Evolutionary conservation across 495 filamentous ascomycete genomes (phyloP).

Genomic region (Terfezia claveryi): DNA sequence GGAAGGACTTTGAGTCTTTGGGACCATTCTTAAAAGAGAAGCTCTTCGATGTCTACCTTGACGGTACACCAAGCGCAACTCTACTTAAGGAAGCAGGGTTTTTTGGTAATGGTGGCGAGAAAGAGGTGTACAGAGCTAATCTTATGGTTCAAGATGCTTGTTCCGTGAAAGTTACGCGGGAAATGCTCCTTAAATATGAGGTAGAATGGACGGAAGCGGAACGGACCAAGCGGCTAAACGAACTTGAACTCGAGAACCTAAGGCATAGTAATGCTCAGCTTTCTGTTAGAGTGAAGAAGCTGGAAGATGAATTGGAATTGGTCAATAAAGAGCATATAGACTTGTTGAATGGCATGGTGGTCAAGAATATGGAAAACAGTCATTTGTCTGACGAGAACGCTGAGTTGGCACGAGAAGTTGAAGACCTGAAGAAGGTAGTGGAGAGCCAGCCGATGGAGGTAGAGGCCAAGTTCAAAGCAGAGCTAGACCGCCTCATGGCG

Average conservation of each 20-base stretch:
- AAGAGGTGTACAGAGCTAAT: constrained; percentile 88
- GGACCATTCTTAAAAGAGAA: constrained; percentile 82
- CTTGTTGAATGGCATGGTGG: constrained; percentile 72
- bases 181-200: constrained; percentile 57
- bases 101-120: constrained; percentile 86
- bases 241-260: constrained; percentile 59
- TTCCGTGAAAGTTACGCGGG: constrained; percentile 60
- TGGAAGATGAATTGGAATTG: constrained; percentile 75
- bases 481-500: constrained; percentile 84
- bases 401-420: constrained; percentile 56
- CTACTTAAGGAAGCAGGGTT: constrained; percentile 91
- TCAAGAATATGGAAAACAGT: constrained; percentile 81
- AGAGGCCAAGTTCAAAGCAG: constrained; percentile 53
- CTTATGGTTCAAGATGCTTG: constrained; percentile 84
- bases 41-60: constrained; percentile 90
- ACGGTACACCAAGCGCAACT: constrained; percentile 63
- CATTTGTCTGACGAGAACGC: constrained; percentile 74
- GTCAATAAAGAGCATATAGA: constrained; percentile 85
- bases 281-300: constrained; percentile 44
- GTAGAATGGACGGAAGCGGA: constrained; percentile 83
- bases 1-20: constrained; percentile 74
- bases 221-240: constrained; percentile 51
- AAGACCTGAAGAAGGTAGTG: constrained; percentile 60
- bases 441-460: constrained; percentile 78
- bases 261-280: constrained; percentile 41